Conservation (phyloP, 2,329 filamentous ascomycete species). For the Arachnomyces sp. region DNA sequence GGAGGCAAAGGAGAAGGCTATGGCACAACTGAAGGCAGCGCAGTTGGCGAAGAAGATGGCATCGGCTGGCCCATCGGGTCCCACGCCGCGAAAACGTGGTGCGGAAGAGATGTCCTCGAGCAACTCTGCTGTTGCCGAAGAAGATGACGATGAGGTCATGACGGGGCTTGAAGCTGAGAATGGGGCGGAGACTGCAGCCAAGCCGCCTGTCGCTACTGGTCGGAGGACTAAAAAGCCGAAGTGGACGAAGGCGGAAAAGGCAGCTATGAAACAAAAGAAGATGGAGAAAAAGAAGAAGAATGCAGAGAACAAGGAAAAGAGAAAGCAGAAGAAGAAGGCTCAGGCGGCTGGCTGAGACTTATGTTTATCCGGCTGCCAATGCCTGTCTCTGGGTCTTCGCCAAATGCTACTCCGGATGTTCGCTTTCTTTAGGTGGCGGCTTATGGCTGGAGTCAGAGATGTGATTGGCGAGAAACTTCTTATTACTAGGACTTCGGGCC, state of each 20-base stretch:
- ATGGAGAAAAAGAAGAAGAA: conserved; percentile 18
- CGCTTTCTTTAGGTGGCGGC: too few species aligned
- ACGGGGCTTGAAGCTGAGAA: too few species aligned
- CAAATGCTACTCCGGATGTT: too few species aligned
- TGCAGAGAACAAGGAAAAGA: conserved; percentile 17
- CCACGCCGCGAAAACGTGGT: conserved; percentile 12
- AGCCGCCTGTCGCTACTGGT: neutral
- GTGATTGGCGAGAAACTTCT: too few species aligned
- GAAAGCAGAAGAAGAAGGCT: conserved; percentile 33
- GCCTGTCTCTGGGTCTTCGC: too few species aligned
- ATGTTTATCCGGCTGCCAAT: too few species aligned
- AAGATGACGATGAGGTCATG: neutral
- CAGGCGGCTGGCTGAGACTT: conserved; percentile 8
- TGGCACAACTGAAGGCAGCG: conserved; percentile 41
- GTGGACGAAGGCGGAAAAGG: conserved; percentile 1
- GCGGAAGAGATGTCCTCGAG: conserved; percentile 1
- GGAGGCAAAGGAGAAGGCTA: conserved; percentile 43
- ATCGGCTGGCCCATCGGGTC: conserved; percentile 15
- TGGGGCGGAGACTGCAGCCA: neutral
- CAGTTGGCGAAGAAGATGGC: conserved; percentile 31
- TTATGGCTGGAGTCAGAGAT: too few species aligned
- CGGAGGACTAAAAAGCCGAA: neutral
- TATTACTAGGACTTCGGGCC: too few species aligned
- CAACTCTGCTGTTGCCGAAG: conserved; percentile 11
- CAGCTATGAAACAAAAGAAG: conserved; percentile 21